Base-by-base conservation (phyloP, 805 yeast species). In the Phaffomyces opuntiae region DNA sequence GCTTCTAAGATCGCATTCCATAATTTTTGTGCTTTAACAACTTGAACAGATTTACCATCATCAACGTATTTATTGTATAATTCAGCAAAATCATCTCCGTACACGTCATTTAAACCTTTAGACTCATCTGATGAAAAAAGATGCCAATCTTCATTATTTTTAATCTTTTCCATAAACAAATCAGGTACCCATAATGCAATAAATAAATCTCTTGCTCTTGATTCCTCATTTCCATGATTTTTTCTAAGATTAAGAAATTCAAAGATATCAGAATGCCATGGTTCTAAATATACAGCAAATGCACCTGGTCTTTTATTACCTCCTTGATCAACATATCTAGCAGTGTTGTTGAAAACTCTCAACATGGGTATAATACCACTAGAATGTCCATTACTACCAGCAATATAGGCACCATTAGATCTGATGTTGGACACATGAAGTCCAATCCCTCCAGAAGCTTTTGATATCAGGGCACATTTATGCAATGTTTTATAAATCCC, bases 251-350 rank as follows among this genome's bases (percentile, higher is more conserved):
- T 91, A 42, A 93, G 66, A 60, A 91, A 84, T 48, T 87, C 96
- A 64, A 88, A 85, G 32, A 91, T 74, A 60, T 91, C 99, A 11
- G 85, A 79, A 63, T 91, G 99, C 99, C 99, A 91, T 47, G 99
- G 98, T 69, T 91, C 99, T 34, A 91, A 64, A 68, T 90, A 91
- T 29, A 90, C 67, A 33, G 97, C 96, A 65, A 93, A 86, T 2
- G 99, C 99, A 50, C 98, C 98, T 0, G 99, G 99, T 59, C 99
- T 75, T 68, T 90, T 91, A 69, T 91, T 91, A 46, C 98, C 98
- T 51, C 99, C 99, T 72, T 91, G 99, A 60, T 91, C 98, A 39
- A 91, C 98, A 61, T 91, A 93, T 56, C 96, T 80, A 19, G 99
- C 98, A 25, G 98, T 89, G 67, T 89, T 86, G 71, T 91, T 93